Evolutionary conservation across 31 red algal species (phyloP).

Genomic region (Porphyra umbilicalis): DNA sequence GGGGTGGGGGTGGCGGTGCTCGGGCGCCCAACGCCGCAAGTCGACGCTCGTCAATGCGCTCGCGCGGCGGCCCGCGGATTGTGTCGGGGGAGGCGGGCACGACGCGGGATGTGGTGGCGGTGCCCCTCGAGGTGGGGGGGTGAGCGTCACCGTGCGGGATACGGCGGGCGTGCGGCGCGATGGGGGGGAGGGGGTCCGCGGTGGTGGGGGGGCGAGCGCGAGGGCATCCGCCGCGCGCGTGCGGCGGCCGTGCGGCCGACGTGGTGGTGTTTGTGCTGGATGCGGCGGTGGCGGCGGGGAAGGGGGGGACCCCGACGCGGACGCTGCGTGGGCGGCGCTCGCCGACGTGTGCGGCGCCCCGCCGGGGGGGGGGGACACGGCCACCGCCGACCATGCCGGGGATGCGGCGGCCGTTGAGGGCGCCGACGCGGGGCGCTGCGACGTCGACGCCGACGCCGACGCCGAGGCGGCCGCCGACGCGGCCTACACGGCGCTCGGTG

Average conservation of each 20-base stretch:
- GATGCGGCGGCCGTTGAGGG: neutral
- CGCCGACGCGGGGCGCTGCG: neutral
- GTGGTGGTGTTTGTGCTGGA: constrained; percentile 69
- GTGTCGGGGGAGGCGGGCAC: constrained; percentile 85
- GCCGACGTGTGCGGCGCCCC: too few species aligned
- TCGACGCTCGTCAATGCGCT: constrained; percentile 87
- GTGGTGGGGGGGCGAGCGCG: constrained; percentile 56
- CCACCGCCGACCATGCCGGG: too few species aligned
- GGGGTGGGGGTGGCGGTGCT: constrained; percentile 72
- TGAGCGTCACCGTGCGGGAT: constrained; percentile 54
- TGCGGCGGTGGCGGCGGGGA: constrained; percentile 23
- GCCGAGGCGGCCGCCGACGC: neutral
- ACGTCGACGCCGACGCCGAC: too few species aligned
- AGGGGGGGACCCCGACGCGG: neutral
- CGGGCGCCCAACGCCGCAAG: constrained; percentile 84
- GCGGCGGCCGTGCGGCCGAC: constrained; percentile 36
- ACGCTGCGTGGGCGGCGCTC: neutral
- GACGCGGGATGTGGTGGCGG: constrained; percentile 89
- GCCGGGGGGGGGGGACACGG: too few species aligned
- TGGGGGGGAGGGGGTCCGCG: neutral
- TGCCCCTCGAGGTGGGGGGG: constrained; percentile 52
- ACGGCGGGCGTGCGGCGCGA: constrained; percentile 80
- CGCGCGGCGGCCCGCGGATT: constrained; percentile 60
- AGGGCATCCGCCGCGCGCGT: constrained; percentile 77
- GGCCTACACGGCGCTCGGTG: neutral